Evolutionary conservation across 208 protist species (phyloP).

Genomic region (Polymyxa betae): DNA sequence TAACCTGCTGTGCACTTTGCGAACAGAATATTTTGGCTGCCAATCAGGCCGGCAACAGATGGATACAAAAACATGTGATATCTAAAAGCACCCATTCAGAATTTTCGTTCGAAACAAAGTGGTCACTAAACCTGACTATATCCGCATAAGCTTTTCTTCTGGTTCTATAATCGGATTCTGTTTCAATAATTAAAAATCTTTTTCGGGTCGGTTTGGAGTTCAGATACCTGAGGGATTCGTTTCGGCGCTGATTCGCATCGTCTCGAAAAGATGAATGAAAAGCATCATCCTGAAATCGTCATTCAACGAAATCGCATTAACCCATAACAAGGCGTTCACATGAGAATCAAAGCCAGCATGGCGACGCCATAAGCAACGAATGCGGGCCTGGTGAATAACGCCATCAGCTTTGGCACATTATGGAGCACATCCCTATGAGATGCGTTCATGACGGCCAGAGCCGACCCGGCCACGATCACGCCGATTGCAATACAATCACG

Average conservation of each 20-base stretch:
- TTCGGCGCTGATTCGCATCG: not conserved
- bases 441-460: not conserved
- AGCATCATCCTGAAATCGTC: not conserved
- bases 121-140: not conserved
- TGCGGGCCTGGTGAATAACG: not conserved
- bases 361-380: not conserved
- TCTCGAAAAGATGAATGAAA: not conserved
- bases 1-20: not conserved
- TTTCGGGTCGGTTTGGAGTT: no score
- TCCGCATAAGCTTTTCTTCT: not conserved
- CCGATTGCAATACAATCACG: not conserved
- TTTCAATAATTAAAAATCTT: not conserved
- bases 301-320: not conserved
- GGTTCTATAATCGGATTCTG: not conserved
- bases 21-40: not conserved
- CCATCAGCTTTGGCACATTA: not conserved
- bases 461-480: not conserved
- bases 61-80: not conserved
- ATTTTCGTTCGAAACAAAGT: no score
- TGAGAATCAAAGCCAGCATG: not conserved
- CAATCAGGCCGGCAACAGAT: not conserved
- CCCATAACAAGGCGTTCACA: not conserved
- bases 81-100: not conserved
- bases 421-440: not conserved
- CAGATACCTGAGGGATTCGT: not conserved